Evolutionary conservation across 2,329 filamentous ascomycete genomes (phyloP), one percentile per base, ranked within the genome.

Genomic region (Phialophora chinensis): DNA sequence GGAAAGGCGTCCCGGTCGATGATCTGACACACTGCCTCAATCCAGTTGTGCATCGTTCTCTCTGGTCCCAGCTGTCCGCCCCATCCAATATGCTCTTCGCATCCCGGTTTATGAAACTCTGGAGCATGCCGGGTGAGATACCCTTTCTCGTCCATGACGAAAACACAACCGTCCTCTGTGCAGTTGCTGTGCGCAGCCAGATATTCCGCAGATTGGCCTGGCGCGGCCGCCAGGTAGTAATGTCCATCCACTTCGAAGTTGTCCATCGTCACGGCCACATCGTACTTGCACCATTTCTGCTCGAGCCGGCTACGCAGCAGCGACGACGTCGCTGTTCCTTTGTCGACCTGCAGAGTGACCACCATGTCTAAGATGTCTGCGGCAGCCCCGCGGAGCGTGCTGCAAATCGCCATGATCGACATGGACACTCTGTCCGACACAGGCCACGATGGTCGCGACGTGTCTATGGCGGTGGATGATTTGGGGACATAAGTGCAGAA

Each of bases 271-370:
- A 33, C 29, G 23, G 53, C 53, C 29, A 35, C 53, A n/a, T 56
- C 53, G 31, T 29, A 56, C 25, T 56, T 56, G 29, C 53, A 56
- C 53, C 53, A 56, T 56, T 35, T 56, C 31, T 35, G 53, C 29
- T 56, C 53, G 53, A 56, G 53, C 20, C 31, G 49, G 25, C 25
- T 23, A 14, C 49, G 49, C 25, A 52, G 49, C 20, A 52, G 49
- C 4, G 49, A 52, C 49, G 49, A 52, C 8, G 49, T 52, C 17
- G 49, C 49, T 25, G 49, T 52, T 20, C 49, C 49, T 25, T 27
- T 52, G 10, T 52, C 49, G 17, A 52, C 49, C 8, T 52, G 12
- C 17, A 52, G 25, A 23, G 49, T 23, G 10, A 52, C 49, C 49
- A 25, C 49, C 49, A 52, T 52, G 7, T 52, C 49, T 10, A 52